Evolutionary conservation across 306 rosid genomes (phyloP), one percentile per base, ranked within the genome.

Genomic region (Fragaria vesca): DNA sequence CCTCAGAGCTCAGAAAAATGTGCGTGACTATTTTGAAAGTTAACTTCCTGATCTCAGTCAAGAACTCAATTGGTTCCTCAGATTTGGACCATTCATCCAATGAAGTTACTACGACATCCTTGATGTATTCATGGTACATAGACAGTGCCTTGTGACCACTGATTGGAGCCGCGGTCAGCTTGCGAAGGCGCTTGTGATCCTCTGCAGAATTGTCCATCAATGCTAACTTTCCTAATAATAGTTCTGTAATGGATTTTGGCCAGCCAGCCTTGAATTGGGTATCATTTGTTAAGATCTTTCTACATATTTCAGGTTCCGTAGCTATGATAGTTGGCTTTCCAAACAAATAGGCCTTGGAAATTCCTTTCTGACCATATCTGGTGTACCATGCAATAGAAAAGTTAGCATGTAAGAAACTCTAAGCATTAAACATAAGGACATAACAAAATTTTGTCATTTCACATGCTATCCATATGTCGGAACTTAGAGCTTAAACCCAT

Each of bases 131-230:
- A 6, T 83, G 46, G 70, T 90, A 90, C 13, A 28, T 52, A 26
- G 91, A 80, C 77, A 90, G 45, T 0, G 92, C 93, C 54, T 87
- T 83, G 47, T 85, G 81, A 38, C 97, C 93, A 3, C 80, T 87
- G 66, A 92, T 85, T 0, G 91, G 91, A 47, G 96, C 52, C 1
- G 92, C 69, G 1, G 85, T 87, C 20, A 92, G 81, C 69, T 90
- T 90, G 58, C 93, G 87, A 38, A 92, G 87, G 12, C 90, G 93
- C 83, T 81, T 85, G 86, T 92, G 93, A 46, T 90, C 96, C 0
- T 75, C 83, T 0, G 30, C 75, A 5, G 92, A 81, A 51, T 82
- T 82, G 66, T 84, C 68, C 28, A 79, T 13, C 68, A 82, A 82
- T 0, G 86, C 79, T 24, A 74, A 76, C 78, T 68, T 73, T 54